Conservation (phyloP, 768 basidiomycete species). For the Auriscalpium vulgare region DNA sequence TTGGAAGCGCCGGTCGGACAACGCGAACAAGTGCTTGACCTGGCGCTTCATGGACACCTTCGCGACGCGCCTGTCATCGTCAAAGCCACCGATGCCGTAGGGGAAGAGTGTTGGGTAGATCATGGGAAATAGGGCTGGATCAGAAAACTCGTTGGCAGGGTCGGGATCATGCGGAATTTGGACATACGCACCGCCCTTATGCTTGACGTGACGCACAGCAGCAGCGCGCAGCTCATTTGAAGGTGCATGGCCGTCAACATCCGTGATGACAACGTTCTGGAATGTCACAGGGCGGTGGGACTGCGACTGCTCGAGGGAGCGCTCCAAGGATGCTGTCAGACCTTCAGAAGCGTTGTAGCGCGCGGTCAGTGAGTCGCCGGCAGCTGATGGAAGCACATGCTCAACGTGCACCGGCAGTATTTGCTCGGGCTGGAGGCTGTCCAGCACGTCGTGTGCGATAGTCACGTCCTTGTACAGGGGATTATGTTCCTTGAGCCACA, state of each 20-base stretch:
- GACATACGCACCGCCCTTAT: slow-evolving; percentile 20
- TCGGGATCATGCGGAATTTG: slow-evolving; percentile 23
- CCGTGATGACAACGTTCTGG: slow-evolving; percentile 2
- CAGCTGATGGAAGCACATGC: too few species aligned
- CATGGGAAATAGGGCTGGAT: slow-evolving; percentile 29
- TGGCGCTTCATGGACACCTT: slow-evolving; percentile 30
- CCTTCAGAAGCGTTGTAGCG: not conserved
- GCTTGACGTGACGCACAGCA: slow-evolving; percentile 26
- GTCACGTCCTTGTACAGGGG: too few species aligned
- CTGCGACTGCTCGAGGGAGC: not conserved
- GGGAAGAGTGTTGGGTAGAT: slow-evolving; percentile 38
- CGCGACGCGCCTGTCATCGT: slow-evolving; percentile 25
- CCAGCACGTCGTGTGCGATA: too few species aligned
- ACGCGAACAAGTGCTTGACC: slow-evolving; percentile 24
- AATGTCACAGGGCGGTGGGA: too few species aligned
- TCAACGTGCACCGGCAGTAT: too few species aligned
- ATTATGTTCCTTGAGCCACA: too few species aligned
- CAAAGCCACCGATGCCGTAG: slow-evolving; percentile 35
- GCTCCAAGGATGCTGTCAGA: not conserved
- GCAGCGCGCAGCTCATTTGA: slow-evolving; percentile 24
- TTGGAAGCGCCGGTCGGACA: slow-evolving; percentile 28
- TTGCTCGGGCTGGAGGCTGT: too few species aligned
- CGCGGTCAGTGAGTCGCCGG: too few species aligned
- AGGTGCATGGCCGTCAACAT: slow-evolving; percentile 22
- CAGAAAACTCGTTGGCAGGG: slow-evolving; percentile 29